Percentiles rank a stretch among this genome's conserved stretches.
Evolutionary conservation across 306 rosid species (phyloP).

Genomic region (Alnus rubra): DNA sequence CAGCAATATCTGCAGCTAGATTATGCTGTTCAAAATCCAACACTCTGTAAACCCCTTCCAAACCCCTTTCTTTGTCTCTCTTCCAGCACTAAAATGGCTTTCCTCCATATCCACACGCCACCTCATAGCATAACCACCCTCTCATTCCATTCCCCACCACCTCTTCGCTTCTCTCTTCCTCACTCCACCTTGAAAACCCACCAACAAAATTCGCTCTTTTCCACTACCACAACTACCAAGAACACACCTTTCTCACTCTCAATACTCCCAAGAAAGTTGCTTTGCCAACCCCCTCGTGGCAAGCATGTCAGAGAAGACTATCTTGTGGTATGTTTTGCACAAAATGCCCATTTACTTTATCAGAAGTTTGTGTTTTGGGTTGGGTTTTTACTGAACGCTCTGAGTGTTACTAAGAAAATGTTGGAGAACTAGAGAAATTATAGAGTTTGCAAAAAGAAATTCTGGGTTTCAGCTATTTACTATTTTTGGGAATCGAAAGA

Average conservation of each 20-base stretch:
- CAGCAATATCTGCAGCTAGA: background rate
- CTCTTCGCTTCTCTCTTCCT: slow-evolving; percentile 31
- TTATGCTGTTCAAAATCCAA: slow-evolving; percentile 17
- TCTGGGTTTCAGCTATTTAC: background rate
- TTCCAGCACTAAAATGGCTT: slow-evolving; percentile 41
- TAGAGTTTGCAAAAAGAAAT: background rate
- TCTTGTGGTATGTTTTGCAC: slow-evolving; percentile 64
- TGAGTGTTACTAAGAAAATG: background rate
- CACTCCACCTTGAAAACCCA: slow-evolving; percentile 37
- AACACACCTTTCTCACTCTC: slow-evolving; percentile 45
- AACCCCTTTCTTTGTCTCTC: background rate
- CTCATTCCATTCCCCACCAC: slow-evolving; percentile 30
- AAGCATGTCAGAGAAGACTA: slow-evolving; percentile 66
- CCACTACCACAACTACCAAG: slow-evolving; percentile 26
- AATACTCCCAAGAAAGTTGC: slow-evolving; percentile 50
- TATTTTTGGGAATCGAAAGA: background rate
- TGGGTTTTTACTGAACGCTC: background rate
- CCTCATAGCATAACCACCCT: slow-evolving; percentile 29
- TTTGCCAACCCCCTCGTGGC: slow-evolving; percentile 72
- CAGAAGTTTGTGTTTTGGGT: background rate
- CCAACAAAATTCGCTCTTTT: slow-evolving; percentile 49
- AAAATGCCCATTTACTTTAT: background rate
- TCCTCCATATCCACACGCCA: slow-evolving; percentile 34
- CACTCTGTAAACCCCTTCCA: slow-evolving; percentile 4
- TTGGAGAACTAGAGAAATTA: background rate